Base-by-base conservation (phyloP, 352 stramenopile genomes). In the Thraustochytrium sp. region DNA sequence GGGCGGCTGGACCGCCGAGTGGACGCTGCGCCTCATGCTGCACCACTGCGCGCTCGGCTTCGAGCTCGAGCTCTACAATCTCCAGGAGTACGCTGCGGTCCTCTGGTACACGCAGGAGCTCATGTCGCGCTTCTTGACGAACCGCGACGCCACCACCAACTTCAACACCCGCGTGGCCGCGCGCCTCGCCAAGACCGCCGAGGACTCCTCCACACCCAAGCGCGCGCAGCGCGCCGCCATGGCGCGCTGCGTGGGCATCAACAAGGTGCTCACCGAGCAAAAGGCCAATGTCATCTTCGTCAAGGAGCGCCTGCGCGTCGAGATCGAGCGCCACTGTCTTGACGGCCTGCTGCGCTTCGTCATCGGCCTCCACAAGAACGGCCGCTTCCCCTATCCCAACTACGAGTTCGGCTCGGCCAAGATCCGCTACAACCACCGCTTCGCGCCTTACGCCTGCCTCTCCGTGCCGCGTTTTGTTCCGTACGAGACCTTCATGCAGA, bases 351-450 rank as follows among this genome's bases (percentile, higher is more conserved):
- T 80, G 37, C 68, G 68, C 48, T 48, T 65, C 31, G 21, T 44
- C 16, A 64, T 80, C 16, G 68, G 31, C n/a, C 68, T 80, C 21
- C 23, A 5, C 51, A 63, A 63, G n/a, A 8, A 63, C 18, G 48
- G 48, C 46, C 31, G 40, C 18, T 63, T 80, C 2, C 26, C 53
- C 42, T 23, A 11, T 23, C 68, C 68, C n/a, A 4, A 68, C 44
- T 44, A 72, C 18, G 68, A 80, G 44, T 80, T 80, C 42, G 68
- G 68, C 37, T 80, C 68, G 37, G 31, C 42, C 4, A 16, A 64
- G 53, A 64, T 80, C 42, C 68, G 68, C 18, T 80, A 63, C 68
- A 80, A 80, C 37, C 68, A 80, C 38, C 48, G 68, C 23, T 44
- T 80, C 21, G 38, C 51, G 5, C 68, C 68, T 4, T 80, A 63